phyloP scores from a whole-genome alignment of 176 grass and related monocot species.

The Aegilops sharonensis region DNA sequence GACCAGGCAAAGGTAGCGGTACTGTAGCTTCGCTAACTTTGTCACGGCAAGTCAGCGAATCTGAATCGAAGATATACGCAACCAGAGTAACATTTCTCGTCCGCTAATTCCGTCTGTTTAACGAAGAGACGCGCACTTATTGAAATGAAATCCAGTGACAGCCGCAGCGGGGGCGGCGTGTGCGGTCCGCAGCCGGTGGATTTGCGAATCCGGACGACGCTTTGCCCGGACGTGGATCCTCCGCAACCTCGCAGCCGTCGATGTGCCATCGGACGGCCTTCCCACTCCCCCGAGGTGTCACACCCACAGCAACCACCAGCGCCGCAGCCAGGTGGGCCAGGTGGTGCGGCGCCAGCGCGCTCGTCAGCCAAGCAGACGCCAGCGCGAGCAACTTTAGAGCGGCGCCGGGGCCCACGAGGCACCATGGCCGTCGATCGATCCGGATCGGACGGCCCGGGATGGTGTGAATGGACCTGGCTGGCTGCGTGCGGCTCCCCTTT shows the following conservation, averaged over 20 bases:
- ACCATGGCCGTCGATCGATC: not conserved
- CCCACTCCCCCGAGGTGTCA: not conserved
- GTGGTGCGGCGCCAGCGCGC: constrained; percentile 15
- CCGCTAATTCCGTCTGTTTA: not conserved
- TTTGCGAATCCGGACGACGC: not conserved
- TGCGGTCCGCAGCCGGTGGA: constrained; percentile 19
- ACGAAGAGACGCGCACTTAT: not conserved
- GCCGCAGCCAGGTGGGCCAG: constrained; percentile 1
- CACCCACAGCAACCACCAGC: not conserved
- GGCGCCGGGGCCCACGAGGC: not conserved
- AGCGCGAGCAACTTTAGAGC: constrained; percentile 31
- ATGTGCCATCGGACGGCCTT: constrained; percentile 3
- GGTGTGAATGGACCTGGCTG: not conserved
- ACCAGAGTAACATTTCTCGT: not conserved
- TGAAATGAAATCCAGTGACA: not conserved
- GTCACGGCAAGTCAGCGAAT: no score
- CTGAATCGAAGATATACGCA: no score
- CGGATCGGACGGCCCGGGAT: constrained; percentile 4
- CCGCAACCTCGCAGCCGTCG: not conserved
- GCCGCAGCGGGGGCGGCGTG: not conserved
- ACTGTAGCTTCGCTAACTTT: no score
- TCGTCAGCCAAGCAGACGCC: constrained; percentile 30
- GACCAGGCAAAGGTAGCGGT: no score
- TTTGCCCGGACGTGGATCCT: constrained; percentile 26
- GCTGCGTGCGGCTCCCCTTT: constrained; percentile 30